Evolutionary conservation across 345 rosid genomes (phyloP).

Genomic region (Trapa incisa): DNA sequence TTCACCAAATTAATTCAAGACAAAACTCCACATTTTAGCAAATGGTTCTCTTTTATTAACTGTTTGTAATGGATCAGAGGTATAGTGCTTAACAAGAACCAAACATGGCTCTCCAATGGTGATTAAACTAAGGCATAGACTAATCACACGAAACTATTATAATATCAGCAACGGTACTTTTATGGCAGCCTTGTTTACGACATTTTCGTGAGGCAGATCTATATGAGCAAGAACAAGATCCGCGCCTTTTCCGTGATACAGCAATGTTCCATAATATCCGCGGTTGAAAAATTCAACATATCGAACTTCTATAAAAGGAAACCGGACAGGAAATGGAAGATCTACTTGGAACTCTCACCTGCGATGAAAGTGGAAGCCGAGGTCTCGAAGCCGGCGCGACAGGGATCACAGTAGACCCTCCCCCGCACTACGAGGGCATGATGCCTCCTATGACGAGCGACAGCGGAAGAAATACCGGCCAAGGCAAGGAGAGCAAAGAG

Average conservation of each 20-base stretch:
- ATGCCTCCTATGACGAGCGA: slow-evolving; percentile 30
- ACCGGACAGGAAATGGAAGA: not conserved
- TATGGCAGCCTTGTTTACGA: not conserved
- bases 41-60: too few relatives aligned
- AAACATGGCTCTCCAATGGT: too few relatives aligned
- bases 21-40: too few relatives aligned
- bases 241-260: not conserved
- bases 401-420: slow-evolving; percentile 62
- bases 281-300: not conserved
- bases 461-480: slow-evolving; percentile 25
- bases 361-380: slow-evolving; percentile 47
- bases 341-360: slow-evolving; percentile 22
- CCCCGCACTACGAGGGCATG: slow-evolving; percentile 45
- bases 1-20: too few relatives aligned
- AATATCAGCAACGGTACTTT: not conserved
- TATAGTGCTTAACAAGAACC: too few relatives aligned
- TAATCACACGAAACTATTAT: not conserved
- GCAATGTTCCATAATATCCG: not conserved
- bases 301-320: not conserved
- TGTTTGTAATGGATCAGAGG: too few relatives aligned
- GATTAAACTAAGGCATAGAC: too few relatives aligned
- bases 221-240: not conserved
- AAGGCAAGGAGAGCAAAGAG: slow-evolving; percentile 44
- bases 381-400: slow-evolving; percentile 84
- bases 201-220: not conserved